Evolutionary conservation across 2,329 filamentous ascomycete genomes (phyloP), one percentile per base, ranked within the genome.

Genomic region (Fusarium pseudonygamai): DNA sequence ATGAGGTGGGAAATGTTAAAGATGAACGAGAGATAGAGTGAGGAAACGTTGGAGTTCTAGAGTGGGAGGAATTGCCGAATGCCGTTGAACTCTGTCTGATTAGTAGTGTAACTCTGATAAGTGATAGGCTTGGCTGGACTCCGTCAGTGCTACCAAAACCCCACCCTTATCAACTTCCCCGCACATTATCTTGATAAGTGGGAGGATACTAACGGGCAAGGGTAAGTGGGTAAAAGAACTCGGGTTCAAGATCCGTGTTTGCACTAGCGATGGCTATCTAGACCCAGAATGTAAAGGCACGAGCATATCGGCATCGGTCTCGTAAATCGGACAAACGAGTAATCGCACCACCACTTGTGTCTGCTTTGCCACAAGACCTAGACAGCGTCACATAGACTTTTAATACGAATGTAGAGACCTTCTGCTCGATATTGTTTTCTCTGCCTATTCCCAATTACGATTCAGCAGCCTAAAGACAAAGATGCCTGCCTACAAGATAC

Each of bases 1-100:
- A 64, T 64, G 62, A 52, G 37, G 59, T 62, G 59, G 34, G 37
- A 62, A 62, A 62, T 62, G 50, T 58, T 58, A 37, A 45, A 58
- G 50, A 37, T 58, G 59, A 62, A 36, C 50, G 15, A 47, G 60
- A 47, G 53, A 63, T 63, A 56, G 59, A 37, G 59, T 42, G 37
- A 40, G 37, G 28, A 14, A 30, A 10, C 22, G 40, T 30, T n/a
- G 28, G 28, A n/a, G 12, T 26, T 62, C 59, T 58, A 58, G 59
- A 62, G 59, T 62, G 50, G 59, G 59, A 62, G 59, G 50, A 45
- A n/a, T 58, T 34, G 59, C 59, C 50, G 59, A 61, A 61, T 40
- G 10, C 57, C 45, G 57, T 5, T 53, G 5, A 7, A 28, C 34
- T 24, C 43, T 60, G 43, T 10, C 13, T 39, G 45, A 22, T 60